Conservation (phyloP, 2,329 filamentous ascomycete species). For the Rutstroemia sp. region DNA sequence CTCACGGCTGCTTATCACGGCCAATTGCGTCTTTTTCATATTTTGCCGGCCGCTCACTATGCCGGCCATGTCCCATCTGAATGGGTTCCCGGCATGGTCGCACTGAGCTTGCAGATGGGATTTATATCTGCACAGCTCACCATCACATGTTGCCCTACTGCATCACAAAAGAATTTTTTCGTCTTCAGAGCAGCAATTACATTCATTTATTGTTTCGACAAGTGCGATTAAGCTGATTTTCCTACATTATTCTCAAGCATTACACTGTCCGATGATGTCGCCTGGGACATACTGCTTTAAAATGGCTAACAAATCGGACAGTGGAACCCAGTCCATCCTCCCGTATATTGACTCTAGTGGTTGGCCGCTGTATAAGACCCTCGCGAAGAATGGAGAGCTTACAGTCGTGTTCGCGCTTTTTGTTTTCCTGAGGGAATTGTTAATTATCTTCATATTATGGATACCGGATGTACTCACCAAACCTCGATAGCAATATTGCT, state of each 20-base stretch:
- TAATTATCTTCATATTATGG: no score
- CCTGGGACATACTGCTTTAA: conserved; percentile 18
- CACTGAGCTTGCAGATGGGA: no score
- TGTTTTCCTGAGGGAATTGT: background rate
- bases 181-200: no score
- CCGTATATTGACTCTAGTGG: conserved; percentile 20
- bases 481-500: conserved; percentile 34
- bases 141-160: no score
- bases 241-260: background rate
- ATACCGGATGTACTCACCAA: conserved; percentile 24
- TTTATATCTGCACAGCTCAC: no score
- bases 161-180: no score
- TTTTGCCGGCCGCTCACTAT: no score
- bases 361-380: conserved; percentile 28
- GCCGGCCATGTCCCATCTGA: no score
- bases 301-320: conserved; percentile 13
- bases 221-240: background rate
- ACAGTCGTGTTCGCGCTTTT: background rate
- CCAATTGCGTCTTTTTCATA: no score
- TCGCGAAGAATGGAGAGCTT: conserved; percentile 13
- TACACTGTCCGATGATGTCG: conserved; percentile 15
- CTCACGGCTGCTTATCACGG: no score
- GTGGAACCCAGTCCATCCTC: conserved; percentile 19
- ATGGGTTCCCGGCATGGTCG: no score
- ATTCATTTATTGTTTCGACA: no score